Evolutionary conservation across 495 filamentous ascomycete genomes (phyloP), one percentile per base, ranked within the genome.

Genomic region (Tuber melanosporum): DNA sequence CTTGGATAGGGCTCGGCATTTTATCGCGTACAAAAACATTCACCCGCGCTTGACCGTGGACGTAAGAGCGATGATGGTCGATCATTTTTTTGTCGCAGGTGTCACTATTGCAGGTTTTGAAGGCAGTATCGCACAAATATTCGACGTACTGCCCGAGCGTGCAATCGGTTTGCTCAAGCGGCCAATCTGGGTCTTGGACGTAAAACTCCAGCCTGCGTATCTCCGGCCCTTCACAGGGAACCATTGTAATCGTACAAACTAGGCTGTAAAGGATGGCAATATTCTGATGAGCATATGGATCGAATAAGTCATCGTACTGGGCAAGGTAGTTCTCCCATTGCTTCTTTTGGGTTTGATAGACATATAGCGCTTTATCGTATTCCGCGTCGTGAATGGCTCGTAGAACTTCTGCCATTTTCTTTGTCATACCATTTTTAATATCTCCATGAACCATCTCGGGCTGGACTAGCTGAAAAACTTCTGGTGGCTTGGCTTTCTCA

Each of bases 71-170:
- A 84, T 98, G 93, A 84, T 99, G 96, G 77, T 98, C 92, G 76
- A 90, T 88, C 93, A 98, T 94, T 78, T 89, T 92, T 71, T 90
- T 90, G 77, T 96, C 94, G 82, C 96, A 99, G 19, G 92, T 92
- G 80, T 95, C 93, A 17, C 91, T 89, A 10, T 89, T 91, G 83
- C 96, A 99, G 5, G 90, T 86, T 9, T 89, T 88, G 81, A 92
- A 89, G 3, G 92, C 92, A 77, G 88, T 88, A 49, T 91, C 85
- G 84, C 93, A 97, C 9, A 98, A 84, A 80, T 97, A 93, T 82
- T 99, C 94, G 26, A 99, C 92, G 84, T 95, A 99, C 83, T 97
- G 95, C 0, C 96, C 96, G 57, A 99, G 86, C 0, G 96, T 96
- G 81, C 91, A 96, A 82, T 99, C 96, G 2, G 82, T 82, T 81